A percentile compares a stretch with the other conserved stretches of the same genome.
Conservation (phyloP, 805 yeast genomes). For the Wickerhamiella australiensis region DNA sequence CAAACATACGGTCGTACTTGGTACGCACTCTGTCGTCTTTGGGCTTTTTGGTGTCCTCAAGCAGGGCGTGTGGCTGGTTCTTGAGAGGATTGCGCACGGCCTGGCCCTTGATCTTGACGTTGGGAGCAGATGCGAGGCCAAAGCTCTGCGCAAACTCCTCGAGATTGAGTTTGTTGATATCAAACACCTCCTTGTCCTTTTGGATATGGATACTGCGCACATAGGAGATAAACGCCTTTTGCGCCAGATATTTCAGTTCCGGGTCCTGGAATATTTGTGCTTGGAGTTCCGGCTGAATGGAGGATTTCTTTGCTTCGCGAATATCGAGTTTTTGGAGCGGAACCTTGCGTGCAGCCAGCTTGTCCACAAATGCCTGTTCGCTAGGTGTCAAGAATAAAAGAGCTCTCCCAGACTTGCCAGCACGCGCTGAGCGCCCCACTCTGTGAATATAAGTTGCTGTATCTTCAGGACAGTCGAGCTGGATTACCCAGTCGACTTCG, state of each 20-base stretch:
- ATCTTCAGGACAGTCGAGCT: conserved; percentile 85
- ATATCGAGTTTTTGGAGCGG: conserved; percentile 63
- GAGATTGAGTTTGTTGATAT: conserved; percentile 59
- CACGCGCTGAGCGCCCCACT: conserved; percentile 82
- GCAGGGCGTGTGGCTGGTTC: conserved; percentile 64
- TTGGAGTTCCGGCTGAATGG: conserved; percentile 74
- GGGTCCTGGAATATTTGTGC: conserved; percentile 86
- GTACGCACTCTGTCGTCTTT: conserved; percentile 45
- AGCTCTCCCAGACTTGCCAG: conserved; percentile 74
- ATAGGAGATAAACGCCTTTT: conserved; percentile 89
- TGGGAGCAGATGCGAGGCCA: conserved; percentile 95
- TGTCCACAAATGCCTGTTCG: conserved; percentile 65
- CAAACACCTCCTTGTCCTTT: conserved; percentile 75
- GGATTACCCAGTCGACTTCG: conserved; percentile 89
- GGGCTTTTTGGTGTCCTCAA: conserved; percentile 32
- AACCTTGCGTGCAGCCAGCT: conserved; percentile 50
- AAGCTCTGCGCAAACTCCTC: conserved; percentile 78
- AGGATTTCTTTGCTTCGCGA: conserved; percentile 57
- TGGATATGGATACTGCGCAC: conserved; percentile 75
- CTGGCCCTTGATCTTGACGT: conserved; percentile 52
- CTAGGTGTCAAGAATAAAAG: conserved; percentile 70
- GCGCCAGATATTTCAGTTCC: conserved; percentile 82
- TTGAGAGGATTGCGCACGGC: conserved; percentile 50
- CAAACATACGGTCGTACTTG: conserved; percentile 90
- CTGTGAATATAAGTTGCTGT: conserved; percentile 80